A percentile compares a stretch with the other conserved stretches of the same genome.
Evolutionary conservation across 2,329 filamentous ascomycete species (phyloP).

Genomic region (Cercospora zeae-maydis): DNA sequence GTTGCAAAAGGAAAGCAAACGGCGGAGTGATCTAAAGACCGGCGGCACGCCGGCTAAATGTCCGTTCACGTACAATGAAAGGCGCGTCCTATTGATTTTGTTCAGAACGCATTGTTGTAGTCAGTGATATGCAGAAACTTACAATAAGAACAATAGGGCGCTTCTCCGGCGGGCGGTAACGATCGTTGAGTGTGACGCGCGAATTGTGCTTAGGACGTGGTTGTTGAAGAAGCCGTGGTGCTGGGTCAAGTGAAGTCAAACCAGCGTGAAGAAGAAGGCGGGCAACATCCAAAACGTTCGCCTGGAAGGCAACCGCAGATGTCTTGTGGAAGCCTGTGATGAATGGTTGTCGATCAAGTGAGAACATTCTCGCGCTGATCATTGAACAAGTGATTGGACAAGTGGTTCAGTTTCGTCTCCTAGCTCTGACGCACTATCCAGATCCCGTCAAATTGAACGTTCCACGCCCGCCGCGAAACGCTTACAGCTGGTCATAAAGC

Average conservation of each 20-base stretch:
- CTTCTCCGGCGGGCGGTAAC: neutral
- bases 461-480: slow-evolving; percentile 31
- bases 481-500: slow-evolving; percentile 34
- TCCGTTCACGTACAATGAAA: slow-evolving; percentile 1
- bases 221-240: neutral
- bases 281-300: neutral
- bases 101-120: neutral
- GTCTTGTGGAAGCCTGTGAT: neutral
- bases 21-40: slow-evolving; percentile 1
- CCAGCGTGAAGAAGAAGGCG: neutral
- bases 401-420: neutral
- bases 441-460: neutral
- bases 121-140: neutral
- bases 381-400: neutral
- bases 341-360: neutral
- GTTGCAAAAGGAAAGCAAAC: neutral
- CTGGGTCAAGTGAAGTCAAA: neutral
- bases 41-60: neutral
- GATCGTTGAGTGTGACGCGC: neutral
- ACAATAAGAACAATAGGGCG: neutral
- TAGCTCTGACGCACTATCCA: slow-evolving; percentile 18
- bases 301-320: neutral
- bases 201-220: neutral
- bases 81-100: neutral
- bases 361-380: neutral